Base-by-base conservation (phyloP, 2,329 filamentous ascomycete genomes). In the Daldinia eschscholtzii region DNA sequence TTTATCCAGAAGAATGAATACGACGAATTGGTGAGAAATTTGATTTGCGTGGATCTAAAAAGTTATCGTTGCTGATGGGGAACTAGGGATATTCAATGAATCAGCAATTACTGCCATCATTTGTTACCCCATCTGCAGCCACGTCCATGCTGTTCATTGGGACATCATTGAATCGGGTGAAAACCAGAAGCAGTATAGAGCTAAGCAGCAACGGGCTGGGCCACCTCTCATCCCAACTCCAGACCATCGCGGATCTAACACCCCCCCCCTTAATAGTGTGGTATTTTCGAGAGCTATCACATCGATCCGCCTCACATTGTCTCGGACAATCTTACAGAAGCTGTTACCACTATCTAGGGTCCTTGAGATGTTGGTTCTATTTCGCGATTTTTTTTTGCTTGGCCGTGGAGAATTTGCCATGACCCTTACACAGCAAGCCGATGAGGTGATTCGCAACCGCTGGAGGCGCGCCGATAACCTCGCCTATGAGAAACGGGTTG, bases 391-490 rank as follows among this genome's bases (percentile, higher is more conserved):
- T 80, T 93, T 98, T 73, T 86, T 99, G 2, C 85, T 99, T 0
- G 91, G 92, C 0, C 88, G 93, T 37, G 95, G 95, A 59, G 96
- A 98, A 78, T 99, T 99, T 78, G 93, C 94, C 20, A 90, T 96
- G 80, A 91, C 92, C 0, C 81, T 99, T 28, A 93, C 97, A 0
- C 88, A 91, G 39, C 93, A 98, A 81, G 93, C 95, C 0, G 93
- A 98, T 73, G 88, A 91, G 61, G 91, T 90, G 73, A 87, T 96
- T 26, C 87, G 89, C n/a, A 90, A 88, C 71, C 89, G 93, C 57
- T 93, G 92, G 85, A 88, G 86, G 73, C 83, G 89, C 70, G 83
- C 88, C 10, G 87, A 88, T 42, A 89, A 88, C 60, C 77, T 89
- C 5, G 85, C 83, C 1, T 85, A 84, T 76, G 85, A 88, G 76